These are phyloP conservation scores for Ambispora gerdemannii DNA, from an alignment of 192 early-diverging fungal species.

Conservation along the genomic window DNA sequence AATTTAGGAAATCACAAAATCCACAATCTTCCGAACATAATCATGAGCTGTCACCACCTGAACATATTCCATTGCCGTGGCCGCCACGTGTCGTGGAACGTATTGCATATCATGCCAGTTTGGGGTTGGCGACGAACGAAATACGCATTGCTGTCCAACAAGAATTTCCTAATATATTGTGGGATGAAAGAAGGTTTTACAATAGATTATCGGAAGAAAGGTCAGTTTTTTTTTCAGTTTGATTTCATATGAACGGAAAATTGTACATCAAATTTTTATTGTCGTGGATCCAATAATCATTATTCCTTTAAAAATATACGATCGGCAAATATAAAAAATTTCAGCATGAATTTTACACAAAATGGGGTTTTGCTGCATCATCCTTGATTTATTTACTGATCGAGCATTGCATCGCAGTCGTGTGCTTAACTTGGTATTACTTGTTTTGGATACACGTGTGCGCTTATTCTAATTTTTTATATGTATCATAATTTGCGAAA, in stretches of 20 bases:
- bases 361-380: not conserved
- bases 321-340: no score
- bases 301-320: no score
- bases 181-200: constrained; percentile 60
- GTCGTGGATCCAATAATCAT: no score
- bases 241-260: no score
- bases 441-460: no score
- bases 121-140: constrained; percentile 46
- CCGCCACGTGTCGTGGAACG: constrained; percentile 47
- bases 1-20: constrained; percentile 57
- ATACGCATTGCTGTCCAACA: constrained; percentile 47
- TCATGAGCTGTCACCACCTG: constrained; percentile 49
- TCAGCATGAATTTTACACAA: not conserved
- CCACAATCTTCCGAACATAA: constrained; percentile 54
- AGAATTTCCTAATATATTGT: constrained; percentile 51
- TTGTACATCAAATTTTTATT: no score
- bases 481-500: no score
- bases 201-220: constrained; percentile 51
- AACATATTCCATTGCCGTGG: constrained; percentile 53
- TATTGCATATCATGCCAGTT: constrained; percentile 50
- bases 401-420: not conserved
- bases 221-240: constrained; percentile 4
- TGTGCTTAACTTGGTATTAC: no score
- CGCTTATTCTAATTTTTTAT: no score
- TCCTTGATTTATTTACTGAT: not conserved